Percentiles rank a stretch among this genome's conserved stretches.
Evolutionary conservation across 257 asterid species (phyloP).

Genomic region (Solanum lycopersicoides): DNA sequence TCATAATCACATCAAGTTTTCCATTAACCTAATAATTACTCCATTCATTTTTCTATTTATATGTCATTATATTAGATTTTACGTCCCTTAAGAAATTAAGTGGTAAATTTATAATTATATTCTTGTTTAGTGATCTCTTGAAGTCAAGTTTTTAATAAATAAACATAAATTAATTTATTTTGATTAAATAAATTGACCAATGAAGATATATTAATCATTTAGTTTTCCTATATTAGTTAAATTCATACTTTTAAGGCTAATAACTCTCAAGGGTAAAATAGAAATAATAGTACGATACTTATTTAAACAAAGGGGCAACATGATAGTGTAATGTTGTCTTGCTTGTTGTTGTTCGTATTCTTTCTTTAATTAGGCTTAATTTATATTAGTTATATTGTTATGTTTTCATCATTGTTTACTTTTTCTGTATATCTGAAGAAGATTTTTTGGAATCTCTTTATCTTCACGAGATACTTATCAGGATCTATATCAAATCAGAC

Average conservation of each 20-base stretch:
- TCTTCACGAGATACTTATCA: background rate
- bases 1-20: background rate
- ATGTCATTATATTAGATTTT: too few species aligned
- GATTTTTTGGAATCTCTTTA: background rate
- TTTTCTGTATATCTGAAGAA: too few species aligned
- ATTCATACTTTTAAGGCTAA: too few species aligned
- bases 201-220: too few species aligned
- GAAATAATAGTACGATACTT: rapidly evolving
- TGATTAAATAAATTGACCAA: too few species aligned
- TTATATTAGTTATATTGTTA: background rate
- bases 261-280: too few species aligned
- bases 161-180: too few species aligned
- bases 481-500: too few species aligned
- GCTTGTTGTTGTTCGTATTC: too few species aligned
- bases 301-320: background rate
- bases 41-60: background rate
- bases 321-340: background rate
- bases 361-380: background rate
- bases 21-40: background rate
- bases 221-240: rapidly evolving
- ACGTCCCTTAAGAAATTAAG: too few species aligned
- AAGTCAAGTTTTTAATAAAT: too few species aligned
- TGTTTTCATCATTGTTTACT: background rate
- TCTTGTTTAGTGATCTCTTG: too few species aligned
- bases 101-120: rapidly evolving